Base-by-base conservation (phyloP, 1,284 basidiomycete species). In the Microbotryum violaceum region DNA sequence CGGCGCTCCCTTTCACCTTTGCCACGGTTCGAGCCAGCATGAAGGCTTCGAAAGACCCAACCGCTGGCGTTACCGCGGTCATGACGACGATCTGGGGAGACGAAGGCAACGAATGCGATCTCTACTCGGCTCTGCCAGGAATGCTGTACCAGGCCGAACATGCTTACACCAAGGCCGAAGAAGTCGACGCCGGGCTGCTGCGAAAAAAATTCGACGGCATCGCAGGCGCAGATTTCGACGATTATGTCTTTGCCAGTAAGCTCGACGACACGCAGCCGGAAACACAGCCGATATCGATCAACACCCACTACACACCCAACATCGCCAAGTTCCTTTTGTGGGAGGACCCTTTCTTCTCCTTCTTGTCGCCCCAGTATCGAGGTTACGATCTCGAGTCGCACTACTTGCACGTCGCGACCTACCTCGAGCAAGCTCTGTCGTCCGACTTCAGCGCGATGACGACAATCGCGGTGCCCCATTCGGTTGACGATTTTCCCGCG, bases 81-180 rank as follows among this genome's bases (percentile, higher is more conserved):
- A 73, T 76, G 60, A 72, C 75, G 5, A 77, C 75, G 1, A 75
- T 76, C 44, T 77, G 75, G 75, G 75, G 75, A 20, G 75, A 77
- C 64, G 75, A 77, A 57, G 75, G 75, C 1, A 76, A 76, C 59
- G 75, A 77, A 64, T 70, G 58, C 31, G 71, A 72, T 53, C 53
- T 72, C 37, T 71, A 59, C 51, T 69, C 66, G 2, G 68, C 70
- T 1, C 62, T 72, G 9, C 71, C 71, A 0, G 71, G 71, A 9
- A 66, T 71, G 27, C 57, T 69, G 12, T 75, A 75, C 59, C 75
- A 73, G 51, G 72, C 75, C 14, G 75, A 77, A 45, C 72, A 74
- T 29, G 69, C 64, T 1, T 77, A 75, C 61, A 70, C 71, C 4
- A 12, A 23, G 1, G 52, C 64, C 4, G 62, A 63, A 21, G 70